A percentile compares a stretch with the other conserved stretches of the same genome.
These are phyloP conservation scores for Solanum hybrid DNA, from an alignment of 305 asterid genomes.

Conservation along the genomic window DNA sequence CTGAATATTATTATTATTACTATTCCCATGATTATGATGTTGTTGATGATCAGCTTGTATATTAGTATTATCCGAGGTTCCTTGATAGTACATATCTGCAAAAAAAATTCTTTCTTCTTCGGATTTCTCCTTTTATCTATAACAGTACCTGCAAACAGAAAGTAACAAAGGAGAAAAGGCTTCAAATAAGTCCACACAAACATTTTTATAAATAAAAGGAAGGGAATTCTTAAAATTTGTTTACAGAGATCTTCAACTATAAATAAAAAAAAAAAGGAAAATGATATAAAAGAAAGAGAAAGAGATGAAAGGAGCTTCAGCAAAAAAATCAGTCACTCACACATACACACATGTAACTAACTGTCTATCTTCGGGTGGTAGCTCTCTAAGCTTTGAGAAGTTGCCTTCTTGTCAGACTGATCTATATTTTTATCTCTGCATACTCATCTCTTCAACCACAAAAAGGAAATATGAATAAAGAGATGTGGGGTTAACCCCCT, in stretches of 20 bases:
- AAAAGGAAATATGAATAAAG: constrained; percentile 3
- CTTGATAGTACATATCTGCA: constrained; percentile 48
- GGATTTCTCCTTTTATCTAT: background rate
- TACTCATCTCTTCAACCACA: background rate
- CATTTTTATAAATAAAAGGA: background rate
- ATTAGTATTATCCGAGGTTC: constrained; percentile 40
- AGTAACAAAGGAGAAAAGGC: background rate
- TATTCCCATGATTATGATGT: background rate
- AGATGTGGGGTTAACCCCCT: background rate
- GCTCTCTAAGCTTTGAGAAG: constrained; percentile 6
- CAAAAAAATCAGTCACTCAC: background rate
- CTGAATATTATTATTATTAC: constrained; percentile 48
- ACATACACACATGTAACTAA: background rate
- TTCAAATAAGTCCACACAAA: constrained; percentile 17
- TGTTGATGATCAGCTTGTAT: background rate
- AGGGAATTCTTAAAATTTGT: background rate
- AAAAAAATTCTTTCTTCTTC: background rate
- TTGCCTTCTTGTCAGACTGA: constrained; percentile 7
- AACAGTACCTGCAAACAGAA: constrained; percentile 18
- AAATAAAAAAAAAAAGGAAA: background rate
- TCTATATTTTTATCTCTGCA: background rate
- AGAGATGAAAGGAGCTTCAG: background rate
- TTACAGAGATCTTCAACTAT: background rate
- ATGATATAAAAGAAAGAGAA: background rate
- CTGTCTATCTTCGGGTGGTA: background rate